A percentile compares a stretch with the other conserved stretches of the same genome.
phyloP scores from a whole-genome alignment of 2,329 filamentous ascomycete species.

The Helminthosporium solani region DNA sequence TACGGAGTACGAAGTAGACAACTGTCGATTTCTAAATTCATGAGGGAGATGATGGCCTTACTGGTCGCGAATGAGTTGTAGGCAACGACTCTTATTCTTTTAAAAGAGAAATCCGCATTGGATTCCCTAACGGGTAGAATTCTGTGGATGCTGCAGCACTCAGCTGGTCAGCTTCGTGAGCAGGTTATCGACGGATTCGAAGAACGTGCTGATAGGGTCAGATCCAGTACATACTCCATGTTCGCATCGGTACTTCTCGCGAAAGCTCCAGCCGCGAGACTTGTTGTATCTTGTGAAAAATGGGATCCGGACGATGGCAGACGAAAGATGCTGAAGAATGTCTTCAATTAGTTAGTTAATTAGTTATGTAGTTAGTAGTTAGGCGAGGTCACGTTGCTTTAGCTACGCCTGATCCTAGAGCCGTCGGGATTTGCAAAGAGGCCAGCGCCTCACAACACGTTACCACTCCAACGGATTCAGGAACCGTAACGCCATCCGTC shows the following conservation, averaged over 20 bases:
- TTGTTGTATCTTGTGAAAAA: conserved; percentile 11
- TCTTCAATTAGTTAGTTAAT: no score
- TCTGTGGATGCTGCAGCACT: conserved; percentile 12
- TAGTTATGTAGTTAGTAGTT: background rate
- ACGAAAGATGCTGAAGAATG: no score
- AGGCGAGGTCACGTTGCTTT: background rate
- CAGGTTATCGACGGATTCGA: conserved; percentile 7
- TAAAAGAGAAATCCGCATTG: background rate
- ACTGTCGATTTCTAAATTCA: no score
- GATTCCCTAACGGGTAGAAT: background rate
- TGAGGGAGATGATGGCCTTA: background rate
- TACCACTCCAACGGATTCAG: conserved; percentile 7
- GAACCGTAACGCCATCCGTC: conserved; percentile 4
- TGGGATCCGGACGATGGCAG: conserved; percentile 1
- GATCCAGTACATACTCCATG: conserved; percentile 10
- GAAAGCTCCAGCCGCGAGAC: background rate
- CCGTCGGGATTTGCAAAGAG: background rate
- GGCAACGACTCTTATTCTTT: background rate
- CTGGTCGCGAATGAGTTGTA: background rate
- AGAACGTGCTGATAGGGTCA: conserved; percentile 12
- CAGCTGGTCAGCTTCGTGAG: conserved; percentile 27
- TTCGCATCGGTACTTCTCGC: background rate
- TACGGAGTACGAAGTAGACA: background rate
- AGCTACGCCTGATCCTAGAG: background rate
- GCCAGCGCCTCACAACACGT: background rate